Conservation (phyloP, 352 stramenopile genomes). For the Globisporangium spiculum region DNA sequence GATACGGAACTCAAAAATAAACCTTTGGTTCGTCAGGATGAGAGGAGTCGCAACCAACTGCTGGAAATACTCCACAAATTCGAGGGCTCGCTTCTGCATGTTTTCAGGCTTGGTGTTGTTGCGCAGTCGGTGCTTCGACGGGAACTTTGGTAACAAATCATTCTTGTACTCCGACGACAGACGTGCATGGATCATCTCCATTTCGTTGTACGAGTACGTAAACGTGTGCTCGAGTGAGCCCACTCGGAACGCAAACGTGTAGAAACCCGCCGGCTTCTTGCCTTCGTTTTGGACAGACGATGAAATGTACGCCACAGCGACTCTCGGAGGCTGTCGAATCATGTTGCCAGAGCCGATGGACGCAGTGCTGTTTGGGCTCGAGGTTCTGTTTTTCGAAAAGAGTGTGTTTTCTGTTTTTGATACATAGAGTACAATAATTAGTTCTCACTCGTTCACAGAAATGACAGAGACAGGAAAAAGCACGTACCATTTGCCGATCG, state of each 20-base stretch:
- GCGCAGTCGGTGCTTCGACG: slow-evolving; percentile 67
- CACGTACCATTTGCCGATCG: slow-evolving; percentile 16
- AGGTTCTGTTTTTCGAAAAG: slow-evolving; percentile 1
- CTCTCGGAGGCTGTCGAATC: slow-evolving; percentile 3
- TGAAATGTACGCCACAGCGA: slow-evolving; percentile 49
- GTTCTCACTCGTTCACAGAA: neutral
- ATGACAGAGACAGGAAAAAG: neutral
- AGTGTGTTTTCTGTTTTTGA: neutral
- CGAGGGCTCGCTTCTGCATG: slow-evolving; percentile 81
- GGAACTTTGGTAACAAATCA: slow-evolving; percentile 63
- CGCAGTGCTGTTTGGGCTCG: slow-evolving; percentile 11
- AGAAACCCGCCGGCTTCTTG: slow-evolving; percentile 65
- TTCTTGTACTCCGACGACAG: slow-evolving; percentile 30
- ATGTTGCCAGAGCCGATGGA: slow-evolving; percentile 4
- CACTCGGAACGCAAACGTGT: slow-evolving; percentile 58
- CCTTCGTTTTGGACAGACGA: slow-evolving; percentile 54
- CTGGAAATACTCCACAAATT: slow-evolving; percentile 75
- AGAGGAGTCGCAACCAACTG: slow-evolving; percentile 46
- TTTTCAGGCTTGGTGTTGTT: slow-evolving; percentile 84
- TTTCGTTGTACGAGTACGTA: slow-evolving; percentile 64
- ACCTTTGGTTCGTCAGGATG: slow-evolving; percentile 55
- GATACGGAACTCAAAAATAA: slow-evolving; percentile 67
- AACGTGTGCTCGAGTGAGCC: slow-evolving; percentile 46
- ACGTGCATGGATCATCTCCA: slow-evolving; percentile 65
- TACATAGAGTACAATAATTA: neutral